Base-by-base conservation (phyloP, 148 eudicot genomes). In the Spergularia marina region DNA sequence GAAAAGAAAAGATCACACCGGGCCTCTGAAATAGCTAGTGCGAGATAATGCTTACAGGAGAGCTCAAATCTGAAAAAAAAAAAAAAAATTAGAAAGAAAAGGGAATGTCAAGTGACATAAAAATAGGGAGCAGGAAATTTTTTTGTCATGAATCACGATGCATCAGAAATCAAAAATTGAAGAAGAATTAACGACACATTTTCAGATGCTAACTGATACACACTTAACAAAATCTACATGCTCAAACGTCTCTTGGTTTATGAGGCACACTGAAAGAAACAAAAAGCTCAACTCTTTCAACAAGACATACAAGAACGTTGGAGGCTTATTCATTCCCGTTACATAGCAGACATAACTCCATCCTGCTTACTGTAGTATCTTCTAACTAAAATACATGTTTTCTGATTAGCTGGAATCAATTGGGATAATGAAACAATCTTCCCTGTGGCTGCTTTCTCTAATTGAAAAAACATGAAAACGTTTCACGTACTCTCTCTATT, bases 41-140 rank as follows among this genome's bases (percentile, higher is more conserved):
- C n/a, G 20, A 58, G n/a, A 59, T 66, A 44, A 3, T 16, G 57
- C 72, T 70, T 41, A 58, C 40, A 67, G 53, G 55, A 58, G 54
- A 67, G 61, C 69, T 73, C 68, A 79, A 73, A 57, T 73, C 77
- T 73, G 73, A 18, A 52, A 66, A 15, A 17, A 18, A 21, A 12
- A 6, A 44, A 17, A 23, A 14, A 40, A n/a, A n/a, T n/a, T n/a
- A n/a, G n/a, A 14, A 10, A 57, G 23, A 51, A 65, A 57, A 16
- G 23, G 40, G 10, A 23, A 49, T 40, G 72, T 65, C 72, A 78
- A 57, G 73, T 11, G 1, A 18, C 8, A 44, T 10, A 59, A 18
- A 47, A 64, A 34, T 6, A 55, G 72, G 15, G 2, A 41, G 55
- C 39, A 69, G 7, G 10, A 21, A 16, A 61, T n/a, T n/a, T n/a